phyloP scores from a whole-genome alignment of 768 basidiomycete species.

The Daedaleopsis nitida region DNA sequence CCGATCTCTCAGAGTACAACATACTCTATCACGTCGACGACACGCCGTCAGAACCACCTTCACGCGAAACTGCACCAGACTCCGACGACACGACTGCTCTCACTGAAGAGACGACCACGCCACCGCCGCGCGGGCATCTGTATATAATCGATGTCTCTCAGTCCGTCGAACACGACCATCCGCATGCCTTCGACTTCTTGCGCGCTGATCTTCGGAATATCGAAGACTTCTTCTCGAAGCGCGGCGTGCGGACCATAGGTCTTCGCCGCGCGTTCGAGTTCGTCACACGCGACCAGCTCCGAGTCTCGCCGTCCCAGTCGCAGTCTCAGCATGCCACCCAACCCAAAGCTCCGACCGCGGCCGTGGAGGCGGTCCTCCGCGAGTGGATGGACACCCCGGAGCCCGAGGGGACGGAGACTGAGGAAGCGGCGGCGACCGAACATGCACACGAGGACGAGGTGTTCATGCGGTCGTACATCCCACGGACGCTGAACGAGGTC shows the following conservation, averaged over 20 bases:
- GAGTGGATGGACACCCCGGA: slow-evolving; percentile 51
- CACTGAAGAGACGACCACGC: slow-evolving; percentile 2
- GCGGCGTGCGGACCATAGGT: slow-evolving; percentile 77
- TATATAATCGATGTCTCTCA: slow-evolving; percentile 98
- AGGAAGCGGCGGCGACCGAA: not conserved
- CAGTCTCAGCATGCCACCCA: too few relatives aligned
- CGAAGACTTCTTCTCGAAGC: slow-evolving; percentile 86
- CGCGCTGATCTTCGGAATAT: slow-evolving; percentile 90
- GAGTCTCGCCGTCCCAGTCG: slow-evolving; percentile 16
- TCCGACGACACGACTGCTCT: not conserved
- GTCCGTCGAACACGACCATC: slow-evolving; percentile 98
- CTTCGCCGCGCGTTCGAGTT: slow-evolving; percentile 87
- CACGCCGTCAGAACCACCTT: not conserved
- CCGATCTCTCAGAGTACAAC: slow-evolving; percentile 98
- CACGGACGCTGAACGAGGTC: slow-evolving; percentile 88
- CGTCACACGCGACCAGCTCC: slow-evolving; percentile 64
- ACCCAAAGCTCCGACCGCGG: slow-evolving; percentile 28
- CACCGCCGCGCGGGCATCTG: slow-evolving; percentile 50
- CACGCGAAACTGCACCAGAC: not conserved
- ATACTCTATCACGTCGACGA: slow-evolving; percentile 74
- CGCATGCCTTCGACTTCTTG: slow-evolving; percentile 93
- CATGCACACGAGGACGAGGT: slow-evolving; percentile 80
- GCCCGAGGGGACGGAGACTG: slow-evolving; percentile 7
- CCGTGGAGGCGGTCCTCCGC: slow-evolving; percentile 34
- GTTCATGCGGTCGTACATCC: slow-evolving; percentile 91